Evolutionary conservation across 2,329 filamentous ascomycete genomes (phyloP), one percentile per base, ranked within the genome.

Genomic region (Bisporella sp.): DNA sequence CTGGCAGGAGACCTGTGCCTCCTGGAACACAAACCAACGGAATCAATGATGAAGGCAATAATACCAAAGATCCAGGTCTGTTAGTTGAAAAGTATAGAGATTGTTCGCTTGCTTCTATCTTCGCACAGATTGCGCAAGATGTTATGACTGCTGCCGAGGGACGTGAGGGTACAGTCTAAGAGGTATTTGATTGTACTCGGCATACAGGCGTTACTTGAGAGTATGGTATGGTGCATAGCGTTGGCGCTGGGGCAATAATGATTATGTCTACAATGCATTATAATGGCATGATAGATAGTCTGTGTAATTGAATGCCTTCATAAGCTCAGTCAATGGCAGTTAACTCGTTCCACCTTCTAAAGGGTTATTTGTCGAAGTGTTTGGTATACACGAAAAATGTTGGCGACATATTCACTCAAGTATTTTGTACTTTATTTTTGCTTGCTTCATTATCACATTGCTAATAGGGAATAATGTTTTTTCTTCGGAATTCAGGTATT

Each of bases 21-120:
- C 71, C 77, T 51, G 86, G 87, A 1, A 89, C 85, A 1, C 62
- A 74, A 31, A 69, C 87, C 31, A 73, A 78, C 53, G 82, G 82
- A 1, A 67, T 73, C 51, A 61, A 64, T 48, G 61, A 63, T 46
- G 54, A 55, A 12, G 58, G 52, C 40, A 50, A 62, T 11, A 56
- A 64, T 43, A 62, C 44, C 45, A 71, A 64, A 60, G 69, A 73
- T 41, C 63, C 69, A 5, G 71, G 66, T 13, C 61, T 73, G 8
- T 66, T 92, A 59, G 82, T 85, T 37, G 77, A 85, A 48, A 90
- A 89, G 67, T 92, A 92, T 66, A 74, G 74, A 57, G 72, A 75
- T 54, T 92, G 87, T 66, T 88, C 84, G 35, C 69, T 92, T 37
- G 80, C 73, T 53, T 80, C 81, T 46, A 71, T 91, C 6, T 91